These are phyloP conservation scores for Trichoderma lentiforme DNA, from an alignment of 2,329 filamentous ascomycete genomes.

Conservation along the genomic window DNA sequence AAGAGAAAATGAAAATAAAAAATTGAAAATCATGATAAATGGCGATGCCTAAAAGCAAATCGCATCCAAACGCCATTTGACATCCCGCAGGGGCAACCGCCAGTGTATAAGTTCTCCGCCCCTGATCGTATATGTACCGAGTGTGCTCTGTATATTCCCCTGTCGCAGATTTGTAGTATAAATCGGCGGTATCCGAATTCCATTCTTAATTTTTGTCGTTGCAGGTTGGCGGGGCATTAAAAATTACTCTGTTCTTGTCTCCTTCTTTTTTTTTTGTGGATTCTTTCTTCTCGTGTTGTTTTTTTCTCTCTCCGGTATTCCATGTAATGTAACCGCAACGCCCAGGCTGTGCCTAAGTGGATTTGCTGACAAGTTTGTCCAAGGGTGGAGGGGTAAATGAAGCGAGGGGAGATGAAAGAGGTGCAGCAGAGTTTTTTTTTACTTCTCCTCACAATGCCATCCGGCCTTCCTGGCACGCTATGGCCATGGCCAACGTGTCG, in stretches of 20 bases:
- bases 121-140: constrained; percentile 9
- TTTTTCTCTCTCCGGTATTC: not conserved
- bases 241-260: not conserved
- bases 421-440: not conserved
- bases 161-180: not conserved
- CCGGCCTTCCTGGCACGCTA: constrained; percentile 48
- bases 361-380: not conserved
- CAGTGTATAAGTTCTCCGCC: not conserved
- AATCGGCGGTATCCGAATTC: not conserved
- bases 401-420: not conserved
- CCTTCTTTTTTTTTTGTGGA: not conserved
- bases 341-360: not conserved
- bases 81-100: not conserved
- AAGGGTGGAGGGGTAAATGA: not conserved
- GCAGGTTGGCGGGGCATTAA: not conserved
- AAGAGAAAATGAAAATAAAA: not conserved
- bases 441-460: not conserved
- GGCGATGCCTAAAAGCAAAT: not conserved
- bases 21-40: not conserved
- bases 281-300: not conserved
- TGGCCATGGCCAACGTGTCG: constrained; percentile 53
- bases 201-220: not conserved
- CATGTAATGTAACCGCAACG: not conserved
- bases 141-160: not conserved
- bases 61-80: constrained; percentile 13